Conservation (phyloP, 768 basidiomycete species). For the Hypholoma fasciculare region DNA sequence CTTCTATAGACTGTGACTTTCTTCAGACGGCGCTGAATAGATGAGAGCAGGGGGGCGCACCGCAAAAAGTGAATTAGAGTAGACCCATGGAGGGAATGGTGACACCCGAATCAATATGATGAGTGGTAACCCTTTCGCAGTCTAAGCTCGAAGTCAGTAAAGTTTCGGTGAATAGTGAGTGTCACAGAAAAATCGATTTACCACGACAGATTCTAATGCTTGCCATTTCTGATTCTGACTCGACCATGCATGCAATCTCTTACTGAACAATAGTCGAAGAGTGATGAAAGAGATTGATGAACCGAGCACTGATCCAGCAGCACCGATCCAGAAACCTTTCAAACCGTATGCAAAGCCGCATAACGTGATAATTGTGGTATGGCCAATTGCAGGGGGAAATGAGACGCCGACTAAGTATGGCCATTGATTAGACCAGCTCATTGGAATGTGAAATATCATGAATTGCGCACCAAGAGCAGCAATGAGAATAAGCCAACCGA, state of each 20-base stretch:
- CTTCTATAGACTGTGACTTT: constrained; percentile 59
- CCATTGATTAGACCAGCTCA: not conserved
- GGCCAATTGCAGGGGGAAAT: constrained; percentile 66
- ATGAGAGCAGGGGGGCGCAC: constrained; percentile 38
- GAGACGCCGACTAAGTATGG: constrained; percentile 42
- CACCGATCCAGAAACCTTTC: constrained; percentile 70
- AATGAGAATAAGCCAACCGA: constrained; percentile 63
- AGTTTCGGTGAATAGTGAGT: not conserved
- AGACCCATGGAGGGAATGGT: constrained; percentile 87
- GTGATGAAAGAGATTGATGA: constrained; percentile 61
- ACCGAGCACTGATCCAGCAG: constrained; percentile 60
- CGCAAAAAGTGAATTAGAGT: constrained; percentile 79
- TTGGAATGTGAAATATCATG: not conserved
- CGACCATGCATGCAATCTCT: constrained; percentile 59
- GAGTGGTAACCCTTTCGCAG: constrained; percentile 74
- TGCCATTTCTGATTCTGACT: constrained; percentile 70
- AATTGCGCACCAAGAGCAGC: constrained; percentile 47
- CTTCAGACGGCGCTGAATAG: not conserved
- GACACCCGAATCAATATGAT: constrained; percentile 82
- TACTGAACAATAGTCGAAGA: constrained; percentile 59
- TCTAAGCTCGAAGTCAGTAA: constrained; percentile 33
- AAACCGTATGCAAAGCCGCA: constrained; percentile 86
- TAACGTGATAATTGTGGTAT: constrained; percentile 64
- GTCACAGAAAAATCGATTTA: constrained; percentile 32
- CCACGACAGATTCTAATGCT: constrained; percentile 74